Percentiles rank a stretch among this genome's conserved stretches.
These are phyloP conservation scores for Hymenoscyphus salicellus DNA, from an alignment of 2,329 filamentous ascomycete genomes.

Conservation along the genomic window DNA sequence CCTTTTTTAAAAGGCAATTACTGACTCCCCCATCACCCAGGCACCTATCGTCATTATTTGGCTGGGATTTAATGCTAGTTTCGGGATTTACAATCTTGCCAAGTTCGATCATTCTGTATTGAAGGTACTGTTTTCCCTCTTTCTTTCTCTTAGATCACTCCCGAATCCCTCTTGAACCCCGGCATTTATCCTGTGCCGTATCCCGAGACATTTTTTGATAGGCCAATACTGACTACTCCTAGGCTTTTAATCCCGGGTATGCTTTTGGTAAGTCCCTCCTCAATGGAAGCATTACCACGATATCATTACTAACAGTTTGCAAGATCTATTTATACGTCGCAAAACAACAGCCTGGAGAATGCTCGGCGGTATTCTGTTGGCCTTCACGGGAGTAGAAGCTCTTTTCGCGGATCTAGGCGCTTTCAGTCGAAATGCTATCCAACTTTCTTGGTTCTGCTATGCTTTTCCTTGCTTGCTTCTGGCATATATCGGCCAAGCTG, in stretches of 20 bases:
- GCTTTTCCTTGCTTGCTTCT: conserved; percentile 61
- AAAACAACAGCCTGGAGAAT: conserved; percentile 58
- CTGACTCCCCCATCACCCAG: too few species aligned
- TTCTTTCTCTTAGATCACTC: too few species aligned
- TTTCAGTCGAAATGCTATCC: conserved; percentile 66
- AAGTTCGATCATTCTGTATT: conserved; percentile 51
- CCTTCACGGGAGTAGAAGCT: conserved; percentile 74
- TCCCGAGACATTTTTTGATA: too few species aligned
- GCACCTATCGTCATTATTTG: conserved; percentile 66
- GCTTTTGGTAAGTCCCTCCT: conserved; percentile 43
- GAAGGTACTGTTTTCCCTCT: too few species aligned
- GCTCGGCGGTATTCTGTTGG: conserved; percentile 66
- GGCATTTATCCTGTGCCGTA: too few species aligned
- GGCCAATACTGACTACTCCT: too few species aligned
- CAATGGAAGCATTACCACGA: neutral
- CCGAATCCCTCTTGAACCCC: too few species aligned
- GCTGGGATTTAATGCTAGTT: conserved; percentile 59
- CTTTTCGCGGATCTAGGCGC: conserved; percentile 76
- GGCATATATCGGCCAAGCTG: conserved; percentile 60
- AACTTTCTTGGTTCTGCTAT: conserved; percentile 68
- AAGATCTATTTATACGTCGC: conserved; percentile 55
- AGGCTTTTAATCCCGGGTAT: conserved; percentile 56
- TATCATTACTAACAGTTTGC: neutral
- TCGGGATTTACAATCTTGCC: conserved; percentile 61
- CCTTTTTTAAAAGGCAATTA: too few species aligned